Evolutionary conservation across 1,284 basidiomycete species (phyloP), one percentile per base, ranked within the genome.

Genomic region (Pascua guehoae): DNA sequence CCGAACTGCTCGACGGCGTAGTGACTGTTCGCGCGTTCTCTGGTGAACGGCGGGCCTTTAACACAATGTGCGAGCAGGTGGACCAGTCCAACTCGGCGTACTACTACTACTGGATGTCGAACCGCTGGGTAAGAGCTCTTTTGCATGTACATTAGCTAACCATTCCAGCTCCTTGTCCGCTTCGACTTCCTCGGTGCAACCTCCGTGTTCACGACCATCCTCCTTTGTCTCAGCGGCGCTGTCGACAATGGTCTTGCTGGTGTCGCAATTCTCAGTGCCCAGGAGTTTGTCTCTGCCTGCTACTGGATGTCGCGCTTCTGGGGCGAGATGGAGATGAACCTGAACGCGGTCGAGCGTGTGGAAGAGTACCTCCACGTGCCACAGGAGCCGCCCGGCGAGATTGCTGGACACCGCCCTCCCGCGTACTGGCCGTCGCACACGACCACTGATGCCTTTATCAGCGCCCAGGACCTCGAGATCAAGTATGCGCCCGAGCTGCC

Each of bases 21-120:
- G 79, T 89, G 46, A 87, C 88, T n/a, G 89, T 95, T 41, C 84
- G 92, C 49, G 93, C 91, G 0, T 96, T 93, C 76, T 88, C 87
- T 10, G 88, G 86, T 2, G 91, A 94, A 67, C 78, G 79, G 42
- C 80, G 83, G n/a, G 93, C 95, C 79, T 81, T 92, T 65, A 82
- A 88, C 54, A 69, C 64, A 36, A 78, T 92, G 39, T 88, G 87
- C 69, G 69, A 78, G 53, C 81, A 88, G 75, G 87, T 92, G 36
- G 89, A 93, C 71, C 86, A 75, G 56, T 79, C 80, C 32, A 71
- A 80, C 56, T 75, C 79, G 49, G 78, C 73, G 1, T 74, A 69
- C 60, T 78, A 77, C 61, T 74, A 72, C 47, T 71, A 72, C 67
- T 77, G 74, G 75, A 69, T 71, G 56, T 56, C 67, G 54, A 40